Conservation (phyloP, 495 filamentous ascomycete species). For the Aspergillus sclerotioniger region DNA sequence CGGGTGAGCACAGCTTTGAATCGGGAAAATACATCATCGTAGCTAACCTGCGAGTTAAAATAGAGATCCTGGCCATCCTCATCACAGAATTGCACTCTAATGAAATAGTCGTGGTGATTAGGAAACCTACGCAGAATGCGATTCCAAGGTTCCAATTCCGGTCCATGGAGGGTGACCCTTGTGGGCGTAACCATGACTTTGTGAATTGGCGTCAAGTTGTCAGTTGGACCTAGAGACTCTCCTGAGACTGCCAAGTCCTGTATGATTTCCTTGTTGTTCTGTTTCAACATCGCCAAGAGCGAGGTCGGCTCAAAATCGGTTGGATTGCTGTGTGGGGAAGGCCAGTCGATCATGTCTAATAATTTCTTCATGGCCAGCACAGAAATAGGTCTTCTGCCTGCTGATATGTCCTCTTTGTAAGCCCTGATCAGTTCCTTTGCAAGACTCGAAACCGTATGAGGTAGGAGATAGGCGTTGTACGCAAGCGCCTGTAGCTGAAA, state of each 20-base stretch:
- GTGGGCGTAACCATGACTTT: slow-evolving; percentile 66
- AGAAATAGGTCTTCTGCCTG: slow-evolving; percentile 10
- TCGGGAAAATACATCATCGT: slow-evolving; percentile 50
- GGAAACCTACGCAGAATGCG: slow-evolving; percentile 70
- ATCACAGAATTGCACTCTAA: slow-evolving; percentile 69
- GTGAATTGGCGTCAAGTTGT: slow-evolving; percentile 42
- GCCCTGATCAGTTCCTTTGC: not conserved
- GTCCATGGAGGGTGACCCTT: slow-evolving; percentile 66
- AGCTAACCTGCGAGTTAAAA: slow-evolving; percentile 53
- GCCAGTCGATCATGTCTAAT: slow-evolving; percentile 22
- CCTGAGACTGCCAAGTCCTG: slow-evolving; percentile 4
- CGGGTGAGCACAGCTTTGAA: slow-evolving; percentile 56
- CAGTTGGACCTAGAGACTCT: slow-evolving; percentile 1
- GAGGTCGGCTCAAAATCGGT: slow-evolving; percentile 11
- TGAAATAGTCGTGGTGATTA: slow-evolving; percentile 60
- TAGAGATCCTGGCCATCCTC: slow-evolving; percentile 65
- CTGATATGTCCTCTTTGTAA: not conserved
- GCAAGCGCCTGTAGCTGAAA: slow-evolving; percentile 40
- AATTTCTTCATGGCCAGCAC: slow-evolving; percentile 16
- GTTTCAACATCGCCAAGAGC: slow-evolving; percentile 5
- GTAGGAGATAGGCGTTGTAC: slow-evolving; percentile 34
- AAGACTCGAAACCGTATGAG: slow-evolving; percentile 21
- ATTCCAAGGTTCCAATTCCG: slow-evolving; percentile 68
- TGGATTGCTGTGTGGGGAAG: slow-evolving; percentile 15
- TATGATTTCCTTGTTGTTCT: slow-evolving; percentile 15